Evolutionary conservation across 2,329 filamentous ascomycete species (phyloP).

Genomic region (Penicillium hesseltinei): DNA sequence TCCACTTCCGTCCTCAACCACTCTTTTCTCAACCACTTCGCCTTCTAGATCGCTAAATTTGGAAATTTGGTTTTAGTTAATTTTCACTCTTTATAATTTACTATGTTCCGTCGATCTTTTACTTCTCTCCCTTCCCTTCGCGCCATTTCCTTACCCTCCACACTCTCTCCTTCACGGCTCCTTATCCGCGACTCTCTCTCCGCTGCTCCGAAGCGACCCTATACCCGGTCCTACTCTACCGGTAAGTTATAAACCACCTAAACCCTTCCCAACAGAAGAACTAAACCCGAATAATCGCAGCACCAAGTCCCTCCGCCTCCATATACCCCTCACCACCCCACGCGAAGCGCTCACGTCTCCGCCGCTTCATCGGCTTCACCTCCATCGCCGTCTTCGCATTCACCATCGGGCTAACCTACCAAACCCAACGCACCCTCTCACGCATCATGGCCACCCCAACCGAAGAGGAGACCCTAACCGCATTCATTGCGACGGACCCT

Average conservation of each 20-base stretch:
- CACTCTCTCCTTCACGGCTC: slow-evolving; percentile 14
- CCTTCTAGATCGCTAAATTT: slow-evolving; percentile 5
- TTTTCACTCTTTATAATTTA: background rate
- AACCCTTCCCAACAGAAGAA: background rate
- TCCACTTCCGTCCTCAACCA: slow-evolving; percentile 1
- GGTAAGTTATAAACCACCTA: slow-evolving; percentile 2
- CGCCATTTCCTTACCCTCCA: slow-evolving; percentile 20
- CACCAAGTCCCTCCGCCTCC: slow-evolving; percentile 4
- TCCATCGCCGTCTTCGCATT: slow-evolving; percentile 38
- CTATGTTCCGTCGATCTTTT: slow-evolving; percentile 14
- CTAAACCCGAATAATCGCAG: slow-evolving; percentile 1
- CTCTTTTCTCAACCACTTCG: slow-evolving; percentile 14
- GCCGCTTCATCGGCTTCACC: slow-evolving; percentile 38
- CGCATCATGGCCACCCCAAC: slow-evolving; percentile 41
- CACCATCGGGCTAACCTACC: slow-evolving; percentile 29
- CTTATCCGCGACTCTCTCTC: background rate
- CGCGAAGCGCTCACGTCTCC: slow-evolving; percentile 30
- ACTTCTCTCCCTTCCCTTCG: slow-evolving; percentile 3
- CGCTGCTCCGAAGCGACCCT: background rate
- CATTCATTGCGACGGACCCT: slow-evolving; percentile 61
- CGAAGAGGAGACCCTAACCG: slow-evolving; percentile 69
- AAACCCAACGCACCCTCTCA: slow-evolving; percentile 26
- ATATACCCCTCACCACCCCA: slow-evolving; percentile 10
- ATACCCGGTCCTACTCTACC: slow-evolving; percentile 8
- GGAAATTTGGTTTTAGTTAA: background rate